These are phyloP conservation scores for Populus alba DNA, from an alignment of 345 rosid species.

Conservation along the genomic window DNA sequence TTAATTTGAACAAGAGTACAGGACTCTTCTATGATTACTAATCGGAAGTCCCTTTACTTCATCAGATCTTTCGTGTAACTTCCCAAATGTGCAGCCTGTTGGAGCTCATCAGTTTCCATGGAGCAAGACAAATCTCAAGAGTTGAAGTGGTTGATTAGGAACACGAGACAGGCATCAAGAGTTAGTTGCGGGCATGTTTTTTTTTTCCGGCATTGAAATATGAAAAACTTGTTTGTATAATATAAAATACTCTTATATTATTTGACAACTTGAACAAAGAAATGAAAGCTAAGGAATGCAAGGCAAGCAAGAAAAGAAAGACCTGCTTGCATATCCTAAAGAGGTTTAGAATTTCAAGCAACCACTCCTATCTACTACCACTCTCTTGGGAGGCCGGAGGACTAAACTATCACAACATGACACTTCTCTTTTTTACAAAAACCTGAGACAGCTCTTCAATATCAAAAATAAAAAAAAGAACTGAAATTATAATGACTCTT, in stretches of 20 bases:
- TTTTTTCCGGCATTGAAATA: background rate
- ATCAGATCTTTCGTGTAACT: no score
- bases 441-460: background rate
- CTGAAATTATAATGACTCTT: background rate
- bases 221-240: background rate
- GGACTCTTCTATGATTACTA: no score
- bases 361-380: slow-evolving; percentile 4
- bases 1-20: no score
- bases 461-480: background rate
- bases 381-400: background rate
- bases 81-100: no score
- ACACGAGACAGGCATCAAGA: background rate
- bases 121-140: no score
- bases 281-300: background rate
- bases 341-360: slow-evolving; percentile 7
- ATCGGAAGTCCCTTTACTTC: no score
- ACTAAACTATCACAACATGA: background rate
- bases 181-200: background rate
- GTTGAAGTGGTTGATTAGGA: no score
- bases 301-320: background rate
- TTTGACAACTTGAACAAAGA: background rate
- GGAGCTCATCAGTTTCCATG: no score
- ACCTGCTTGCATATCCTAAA: background rate
- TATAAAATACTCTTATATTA: background rate
- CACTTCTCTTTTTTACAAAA: slow-evolving; percentile 1